A percentile compares a stretch with the other conserved stretches of the same genome.
Conservation (phyloP, 768 basidiomycete species). For the Amanita pallidorosea region DNA sequence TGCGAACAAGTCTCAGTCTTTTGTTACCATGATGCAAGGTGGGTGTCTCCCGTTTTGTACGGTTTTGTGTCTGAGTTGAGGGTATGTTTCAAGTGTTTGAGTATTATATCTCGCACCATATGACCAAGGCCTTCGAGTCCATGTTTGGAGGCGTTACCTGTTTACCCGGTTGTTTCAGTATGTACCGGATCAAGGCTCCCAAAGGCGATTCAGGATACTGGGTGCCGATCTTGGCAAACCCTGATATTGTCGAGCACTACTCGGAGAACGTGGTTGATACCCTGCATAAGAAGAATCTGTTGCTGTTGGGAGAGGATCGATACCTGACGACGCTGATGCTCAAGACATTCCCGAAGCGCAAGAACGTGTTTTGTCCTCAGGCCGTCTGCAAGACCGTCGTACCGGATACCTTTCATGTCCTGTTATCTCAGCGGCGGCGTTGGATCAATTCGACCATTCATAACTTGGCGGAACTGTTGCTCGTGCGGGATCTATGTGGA, state of each 20-base stretch:
- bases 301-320: conserved; percentile 97
- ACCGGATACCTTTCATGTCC: conserved; percentile 88
- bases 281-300: conserved; percentile 96
- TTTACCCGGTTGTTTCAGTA: conserved; percentile 97
- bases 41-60: conserved; percentile 16
- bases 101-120: conserved; percentile 98
- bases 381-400: conserved; percentile 99
- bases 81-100: conserved; percentile 71
- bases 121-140: conserved; percentile 98
- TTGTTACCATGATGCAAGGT: conserved; percentile 99
- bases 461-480: conserved; percentile 88
- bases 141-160: conserved; percentile 99
- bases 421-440: conserved; percentile 92
- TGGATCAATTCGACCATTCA: conserved; percentile 99
- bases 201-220: conserved; percentile 94
- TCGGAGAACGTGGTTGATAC: conserved; percentile 99
- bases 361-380: conserved; percentile 98
- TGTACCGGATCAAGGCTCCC: conserved; percentile 99
- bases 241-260: conserved; percentile 97
- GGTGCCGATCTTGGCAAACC: conserved; percentile 98
- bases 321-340: conserved; percentile 96
- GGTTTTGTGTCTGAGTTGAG: conserved; percentile 5
- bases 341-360: conserved; percentile 98
- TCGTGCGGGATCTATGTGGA: conserved; percentile 96
- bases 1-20: conserved; percentile 97